Conservation (phyloP, 768 basidiomycete species). For the Calocybe cyanea region DNA sequence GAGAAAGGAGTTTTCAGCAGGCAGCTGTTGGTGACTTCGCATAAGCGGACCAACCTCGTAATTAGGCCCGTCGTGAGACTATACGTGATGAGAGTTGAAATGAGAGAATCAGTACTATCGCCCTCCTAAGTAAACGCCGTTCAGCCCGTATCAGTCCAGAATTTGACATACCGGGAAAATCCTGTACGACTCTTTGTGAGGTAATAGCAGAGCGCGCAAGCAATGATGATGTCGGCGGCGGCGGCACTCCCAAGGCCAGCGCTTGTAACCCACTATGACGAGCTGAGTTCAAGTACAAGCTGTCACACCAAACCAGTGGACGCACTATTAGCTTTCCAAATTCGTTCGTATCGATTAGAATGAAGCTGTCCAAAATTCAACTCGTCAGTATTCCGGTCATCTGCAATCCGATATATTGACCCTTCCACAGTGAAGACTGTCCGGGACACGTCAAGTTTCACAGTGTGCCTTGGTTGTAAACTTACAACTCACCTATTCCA, state of each 20-base stretch:
- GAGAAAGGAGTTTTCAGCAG: not conserved
- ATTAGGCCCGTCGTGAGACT: constrained; percentile 42
- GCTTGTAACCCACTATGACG: constrained; percentile 44
- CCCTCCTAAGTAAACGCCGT: not conserved
- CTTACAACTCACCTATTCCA: constrained; percentile 32
- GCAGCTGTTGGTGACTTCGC: too few species aligned
- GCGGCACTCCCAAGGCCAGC: constrained; percentile 43
- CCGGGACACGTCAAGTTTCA: constrained; percentile 2
- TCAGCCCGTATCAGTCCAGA: not conserved
- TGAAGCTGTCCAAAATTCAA: constrained; percentile 27
- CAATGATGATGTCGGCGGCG: constrained; percentile 48
- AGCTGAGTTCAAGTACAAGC: constrained; percentile 27
- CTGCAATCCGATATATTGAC: constrained; percentile 22
- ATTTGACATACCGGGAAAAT: constrained; percentile 30
- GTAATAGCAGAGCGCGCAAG: constrained; percentile 43
- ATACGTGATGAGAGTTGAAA: constrained; percentile 39
- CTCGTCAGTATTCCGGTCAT: constrained; percentile 3
- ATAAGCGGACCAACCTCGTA: constrained; percentile 37
- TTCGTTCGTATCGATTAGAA: constrained; percentile 27
- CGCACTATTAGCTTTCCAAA: constrained; percentile 35
- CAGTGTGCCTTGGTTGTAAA: not conserved
- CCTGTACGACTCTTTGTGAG: constrained; percentile 46
- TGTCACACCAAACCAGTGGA: not conserved
- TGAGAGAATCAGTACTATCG: constrained; percentile 40
- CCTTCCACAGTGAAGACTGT: constrained; percentile 45